A percentile compares a stretch with the other conserved stretches of the same genome.
Evolutionary conservation across 768 basidiomycete genomes (phyloP).

Genomic region (Exidia glandulosa): DNA sequence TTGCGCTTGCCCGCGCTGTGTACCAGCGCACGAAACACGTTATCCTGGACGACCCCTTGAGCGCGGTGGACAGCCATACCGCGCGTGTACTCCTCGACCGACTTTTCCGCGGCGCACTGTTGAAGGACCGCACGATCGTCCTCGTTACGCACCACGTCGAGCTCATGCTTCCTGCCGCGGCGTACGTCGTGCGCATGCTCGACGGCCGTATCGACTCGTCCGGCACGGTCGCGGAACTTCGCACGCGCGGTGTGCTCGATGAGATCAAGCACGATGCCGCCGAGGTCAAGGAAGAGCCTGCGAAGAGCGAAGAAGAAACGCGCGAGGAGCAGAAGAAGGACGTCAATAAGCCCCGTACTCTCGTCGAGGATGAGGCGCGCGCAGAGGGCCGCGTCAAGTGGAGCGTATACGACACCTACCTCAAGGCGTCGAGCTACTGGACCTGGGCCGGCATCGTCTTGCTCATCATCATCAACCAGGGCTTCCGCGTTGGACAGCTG

Average conservation of each 20-base stretch:
- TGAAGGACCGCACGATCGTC: constrained; percentile 58
- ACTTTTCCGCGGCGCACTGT: constrained; percentile 54
- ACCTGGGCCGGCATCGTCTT: constrained; percentile 7
- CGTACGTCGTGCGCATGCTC: constrained; percentile 67
- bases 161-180: constrained; percentile 60
- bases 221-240: constrained; percentile 56
- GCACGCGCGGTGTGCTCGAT: constrained; percentile 48
- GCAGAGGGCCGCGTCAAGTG: constrained; percentile 23
- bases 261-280: constrained; percentile 30
- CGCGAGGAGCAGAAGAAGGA: constrained; percentile 5
- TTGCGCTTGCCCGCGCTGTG: constrained; percentile 28
- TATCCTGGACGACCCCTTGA: constrained; percentile 33
- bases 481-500: not conserved
- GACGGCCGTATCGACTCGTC: constrained; percentile 73
- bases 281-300: constrained; percentile 9
- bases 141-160: constrained; percentile 77
- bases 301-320: constrained; percentile 11
- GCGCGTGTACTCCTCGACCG: constrained; percentile 51
- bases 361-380: constrained; percentile 19
- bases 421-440: constrained; percentile 16
- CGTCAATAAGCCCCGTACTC: constrained; percentile 8
- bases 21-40: constrained; percentile 34
- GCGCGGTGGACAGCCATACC: constrained; percentile 49
- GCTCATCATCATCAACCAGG: not conserved
- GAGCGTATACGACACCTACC: constrained; percentile 25